Evolutionary conservation across 352 stramenopile genomes (phyloP), one percentile per base, ranked within the genome.

Genomic region (Phytopythium montanum): DNA sequence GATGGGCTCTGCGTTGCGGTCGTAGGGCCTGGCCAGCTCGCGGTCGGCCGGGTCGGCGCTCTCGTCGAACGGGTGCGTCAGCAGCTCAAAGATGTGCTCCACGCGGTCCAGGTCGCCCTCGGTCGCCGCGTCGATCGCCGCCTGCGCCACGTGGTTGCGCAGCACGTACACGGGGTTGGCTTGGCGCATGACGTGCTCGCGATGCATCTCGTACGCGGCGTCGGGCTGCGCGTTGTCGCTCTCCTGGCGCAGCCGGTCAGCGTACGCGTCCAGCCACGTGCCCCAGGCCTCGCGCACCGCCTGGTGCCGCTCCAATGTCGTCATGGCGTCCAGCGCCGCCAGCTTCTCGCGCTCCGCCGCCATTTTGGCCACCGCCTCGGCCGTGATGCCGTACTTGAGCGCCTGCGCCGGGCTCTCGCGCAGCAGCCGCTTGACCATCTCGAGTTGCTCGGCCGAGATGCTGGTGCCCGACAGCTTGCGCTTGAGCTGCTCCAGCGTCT

Each of bases 121-220:
- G 19, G 83, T 65, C 1, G 90, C 91, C 25, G 75, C 75, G 21
- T 96, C 83, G 25, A 97, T 97, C 13, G 86, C 87, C 44, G 73
- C 75, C 70, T 97, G 91, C 34, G 81, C 86, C n/a, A 95, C 82
- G 54, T 95, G 88, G 68, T 97, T 97, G 42, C 90, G 86, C 25
- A 97, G 64, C 9, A 96, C 78, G 57, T 89, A 96, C 58, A 87
- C 66, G 1, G 90, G 88, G 58, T 97, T 97, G 7, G 81, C 73
- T 2, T 56, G 39, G 19, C 72, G 64, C 87, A 96, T 96, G 1
- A 49, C 59, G 4, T 60, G 36, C 26, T 65, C 64, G 31, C 81
- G 81, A 48, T 76, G 70, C 38, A 72, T 53, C 25, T 74, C 70
- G 21, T 57, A 46, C 19, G 53, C 61, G 49, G 26, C n/a, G 13